Percentiles rank a stretch among this genome's conserved stretches.
Conservation (phyloP, 163 green algal species). For the Chlamydomonas reinhardtii region DNA sequence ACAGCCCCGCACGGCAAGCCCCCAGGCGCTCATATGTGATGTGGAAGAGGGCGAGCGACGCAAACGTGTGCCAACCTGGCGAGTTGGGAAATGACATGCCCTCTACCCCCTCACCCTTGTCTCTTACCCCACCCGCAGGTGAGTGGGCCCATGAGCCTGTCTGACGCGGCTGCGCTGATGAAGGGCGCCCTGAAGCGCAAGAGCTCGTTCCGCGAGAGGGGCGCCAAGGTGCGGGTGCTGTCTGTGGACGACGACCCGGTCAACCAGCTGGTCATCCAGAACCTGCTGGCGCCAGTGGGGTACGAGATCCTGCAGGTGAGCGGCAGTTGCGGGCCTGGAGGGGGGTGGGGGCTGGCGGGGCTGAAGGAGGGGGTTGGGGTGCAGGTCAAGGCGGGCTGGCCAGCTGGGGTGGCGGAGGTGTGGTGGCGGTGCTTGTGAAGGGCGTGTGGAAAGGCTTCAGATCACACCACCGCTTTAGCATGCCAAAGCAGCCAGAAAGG, state of each 20-base stretch:
- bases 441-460: too few species aligned
- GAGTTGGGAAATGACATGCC: too few species aligned
- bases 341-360: background rate
- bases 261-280: conserved; percentile 70
- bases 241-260: conserved; percentile 67
- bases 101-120: too few species aligned
- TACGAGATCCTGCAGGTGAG: conserved; percentile 62
- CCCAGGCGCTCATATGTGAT: too few species aligned
- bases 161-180: conserved; percentile 28
- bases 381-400: background rate
- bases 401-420: background rate
- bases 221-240: conserved; percentile 53
- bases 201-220: conserved; percentile 31
- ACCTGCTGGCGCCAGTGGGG: conserved; percentile 62
- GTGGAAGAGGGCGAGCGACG: too few species aligned
- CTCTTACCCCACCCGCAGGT: background rate
- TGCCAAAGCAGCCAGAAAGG: too few species aligned
- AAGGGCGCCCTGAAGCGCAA: conserved; percentile 42
- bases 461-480: too few species aligned
- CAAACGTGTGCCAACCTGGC: too few species aligned
- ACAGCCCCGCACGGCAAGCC: too few species aligned
- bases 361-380: too few species aligned
- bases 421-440: too few species aligned
- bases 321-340: background rate
- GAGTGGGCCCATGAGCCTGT: conserved; percentile 37